Conservation (phyloP, 345 rosid genomes). For the Noccaea bulbosa region DNA sequence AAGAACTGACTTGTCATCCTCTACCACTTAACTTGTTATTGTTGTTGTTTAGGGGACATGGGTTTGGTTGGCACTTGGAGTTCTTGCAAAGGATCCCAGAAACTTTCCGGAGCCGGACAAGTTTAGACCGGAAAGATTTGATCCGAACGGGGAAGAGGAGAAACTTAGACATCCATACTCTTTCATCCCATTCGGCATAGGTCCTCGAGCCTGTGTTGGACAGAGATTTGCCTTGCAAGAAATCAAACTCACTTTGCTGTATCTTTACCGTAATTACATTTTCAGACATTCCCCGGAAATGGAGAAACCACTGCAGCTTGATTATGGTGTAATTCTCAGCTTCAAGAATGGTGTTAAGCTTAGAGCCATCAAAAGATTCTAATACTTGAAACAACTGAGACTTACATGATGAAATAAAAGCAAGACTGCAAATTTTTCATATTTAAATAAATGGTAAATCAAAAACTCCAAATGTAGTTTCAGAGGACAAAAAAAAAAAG, state of each 20-base stretch:
- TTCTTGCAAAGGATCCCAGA: conserved; percentile 83
- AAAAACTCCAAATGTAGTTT: conserved; percentile 41
- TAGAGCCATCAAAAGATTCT: conserved; percentile 56
- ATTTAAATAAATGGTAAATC: conserved; percentile 23
- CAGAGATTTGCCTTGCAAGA: conserved; percentile 81
- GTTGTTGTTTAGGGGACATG: conserved; percentile 70
- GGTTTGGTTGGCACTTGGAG: conserved; percentile 94
- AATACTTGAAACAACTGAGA: conserved; percentile 38
- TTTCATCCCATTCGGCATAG: conserved; percentile 86
- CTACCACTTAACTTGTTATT: not conserved
- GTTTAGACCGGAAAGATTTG: conserved; percentile 84
- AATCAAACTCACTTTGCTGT: conserved; percentile 72
- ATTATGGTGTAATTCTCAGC: conserved; percentile 79
- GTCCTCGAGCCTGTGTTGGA: conserved; percentile 92
- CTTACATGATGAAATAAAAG: conserved; percentile 11
- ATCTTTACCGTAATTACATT: conserved; percentile 62
- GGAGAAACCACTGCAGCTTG: conserved; percentile 82
- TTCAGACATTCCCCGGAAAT: conserved; percentile 78
- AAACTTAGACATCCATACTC: conserved; percentile 81
- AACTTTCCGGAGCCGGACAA: conserved; percentile 87
- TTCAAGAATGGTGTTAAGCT: conserved; percentile 89
- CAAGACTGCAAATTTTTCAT: conserved; percentile 11
- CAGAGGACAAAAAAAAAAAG: conserved; percentile 1
- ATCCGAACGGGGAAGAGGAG: conserved; percentile 81
- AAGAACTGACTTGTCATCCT: not conserved